Conservation (phyloP, 2,329 filamentous ascomycete species). For the Coniochaeta sp. region DNA sequence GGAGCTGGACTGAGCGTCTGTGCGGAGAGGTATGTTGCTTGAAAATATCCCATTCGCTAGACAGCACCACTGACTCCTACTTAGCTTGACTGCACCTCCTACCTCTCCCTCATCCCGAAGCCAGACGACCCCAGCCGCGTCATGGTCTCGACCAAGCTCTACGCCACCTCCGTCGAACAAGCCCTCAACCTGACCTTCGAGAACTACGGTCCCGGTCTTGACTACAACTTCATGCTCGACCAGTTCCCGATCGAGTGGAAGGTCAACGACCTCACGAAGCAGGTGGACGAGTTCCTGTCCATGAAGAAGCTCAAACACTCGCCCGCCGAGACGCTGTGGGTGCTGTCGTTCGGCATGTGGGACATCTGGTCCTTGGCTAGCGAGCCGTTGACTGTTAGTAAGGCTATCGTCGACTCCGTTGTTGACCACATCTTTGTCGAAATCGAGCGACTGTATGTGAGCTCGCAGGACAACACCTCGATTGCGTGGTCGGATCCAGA, state of each 20-base stretch:
- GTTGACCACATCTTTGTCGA: slow-evolving; percentile 34
- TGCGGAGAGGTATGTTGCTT: slow-evolving; percentile 36
- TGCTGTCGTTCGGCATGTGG: slow-evolving; percentile 48
- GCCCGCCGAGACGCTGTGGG: slow-evolving; percentile 42
- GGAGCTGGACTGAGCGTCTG: slow-evolving; percentile 45
- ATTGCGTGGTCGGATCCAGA: slow-evolving; percentile 39
- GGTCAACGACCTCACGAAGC: slow-evolving; percentile 34
- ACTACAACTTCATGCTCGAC: slow-evolving; percentile 35
- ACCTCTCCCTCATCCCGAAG: slow-evolving; percentile 38
- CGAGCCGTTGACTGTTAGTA: slow-evolving; percentile 32
- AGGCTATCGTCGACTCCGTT: slow-evolving; percentile 27
- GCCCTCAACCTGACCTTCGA: slow-evolving; percentile 23
- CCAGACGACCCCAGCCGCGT: slow-evolving; percentile 37
- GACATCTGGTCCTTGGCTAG: slow-evolving; percentile 46
- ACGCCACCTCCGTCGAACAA: slow-evolving; percentile 36
- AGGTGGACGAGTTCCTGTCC: slow-evolving; percentile 39
- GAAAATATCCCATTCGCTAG: too few relatives aligned
- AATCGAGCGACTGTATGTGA: slow-evolving; percentile 38
- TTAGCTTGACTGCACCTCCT: slow-evolving; percentile 40
- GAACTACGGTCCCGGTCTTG: slow-evolving; percentile 25
- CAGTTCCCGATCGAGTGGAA: slow-evolving; percentile 33
- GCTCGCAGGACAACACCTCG: slow-evolving; percentile 32
- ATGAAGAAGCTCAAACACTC: slow-evolving; percentile 22
- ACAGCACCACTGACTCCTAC: neutral
- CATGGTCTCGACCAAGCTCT: slow-evolving; percentile 47